phyloP scores from a whole-genome alignment of 257 asterid genomes.

The Jacaranda copaia region DNA sequence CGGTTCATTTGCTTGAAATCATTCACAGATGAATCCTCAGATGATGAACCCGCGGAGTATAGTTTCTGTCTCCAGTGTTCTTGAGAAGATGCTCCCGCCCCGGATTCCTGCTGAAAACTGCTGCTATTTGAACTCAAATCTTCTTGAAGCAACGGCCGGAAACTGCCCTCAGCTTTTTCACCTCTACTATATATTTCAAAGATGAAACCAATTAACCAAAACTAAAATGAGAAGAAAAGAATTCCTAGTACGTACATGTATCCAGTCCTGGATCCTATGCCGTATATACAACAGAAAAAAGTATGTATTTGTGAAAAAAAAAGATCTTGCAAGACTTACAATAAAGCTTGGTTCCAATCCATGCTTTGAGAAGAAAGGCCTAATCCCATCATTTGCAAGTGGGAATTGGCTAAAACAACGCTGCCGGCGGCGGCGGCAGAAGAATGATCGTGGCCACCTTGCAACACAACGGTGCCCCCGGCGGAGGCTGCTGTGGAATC shows the following conservation, averaged over 20 bases:
- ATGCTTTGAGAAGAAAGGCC: constrained; percentile 71
- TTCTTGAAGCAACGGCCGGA: constrained; percentile 60
- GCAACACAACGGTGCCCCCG: neutral
- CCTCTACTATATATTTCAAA: constrained; percentile 43
- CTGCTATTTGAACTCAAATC: constrained; percentile 39
- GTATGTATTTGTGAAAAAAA: neutral
- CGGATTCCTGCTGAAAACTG: constrained; percentile 58
- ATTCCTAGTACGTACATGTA: too few relatives aligned
- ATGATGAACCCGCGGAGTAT: constrained; percentile 38
- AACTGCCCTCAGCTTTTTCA: constrained; percentile 52
- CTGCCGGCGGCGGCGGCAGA: constrained; percentile 24
- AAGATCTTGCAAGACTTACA: constrained; percentile 48
- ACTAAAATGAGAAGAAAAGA: neutral
- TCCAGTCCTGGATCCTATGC: too few relatives aligned
- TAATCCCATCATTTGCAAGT: constrained; percentile 75
- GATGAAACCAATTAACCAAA: neutral
- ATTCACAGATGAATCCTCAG: constrained; percentile 45
- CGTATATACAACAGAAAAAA: neutral
- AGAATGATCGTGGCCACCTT: constrained; percentile 17
- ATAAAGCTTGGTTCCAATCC: constrained; percentile 73
- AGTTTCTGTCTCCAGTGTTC: constrained; percentile 64
- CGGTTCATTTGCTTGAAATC: constrained; percentile 57
- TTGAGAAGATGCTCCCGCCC: constrained; percentile 38
- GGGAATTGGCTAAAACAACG: constrained; percentile 46
- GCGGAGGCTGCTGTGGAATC: constrained; percentile 48